Evolutionary conservation across 768 basidiomycete species (phyloP), one percentile per base, ranked within the genome.

Genomic region (Boletus rex-veris): DNA sequence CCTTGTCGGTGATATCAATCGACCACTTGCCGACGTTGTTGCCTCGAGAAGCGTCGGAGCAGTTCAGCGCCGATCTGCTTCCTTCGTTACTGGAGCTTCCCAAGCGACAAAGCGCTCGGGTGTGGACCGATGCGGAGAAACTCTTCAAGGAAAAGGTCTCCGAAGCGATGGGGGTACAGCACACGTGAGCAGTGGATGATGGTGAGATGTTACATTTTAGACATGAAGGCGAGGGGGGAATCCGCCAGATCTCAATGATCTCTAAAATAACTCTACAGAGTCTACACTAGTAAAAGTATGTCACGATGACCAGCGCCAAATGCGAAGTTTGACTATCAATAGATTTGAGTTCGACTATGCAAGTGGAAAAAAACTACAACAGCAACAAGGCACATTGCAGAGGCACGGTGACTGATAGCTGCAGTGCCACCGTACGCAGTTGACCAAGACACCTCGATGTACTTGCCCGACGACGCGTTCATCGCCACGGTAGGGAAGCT

Each of bases 21-120:
- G 97, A 98, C 73, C 95, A 98, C 68, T 78, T 98, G 58, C 97
- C 97, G 11, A 97, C 97, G 26, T 75, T 98, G 54, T 80, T 99
- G 35, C 97, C 97, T 21, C 80, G 97, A 45, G 97, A 99, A 71
- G 88, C 96, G 5, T 97, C 94, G 2, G 96, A 99, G 72, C 94
- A 97, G 65, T 98, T 98, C 75, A 94, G 92, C 64, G 62, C 72
- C 3, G 92, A 95, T 71, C 78, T 98, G 24, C 75, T 96, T 33
- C 92, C 94, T 8, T 89, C 92, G 7, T 72, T 98, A 57, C 69
- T 94, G 21, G 72, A 89, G 65, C 82, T 95, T 61, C 91, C 90
- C 1, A 68, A 83, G 48, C 75, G 90, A 47, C 60, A 76, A 48
- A 79, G 68, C 1, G 85, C 86, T 30, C 80, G 85, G 15, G 92